phyloP scores from a whole-genome alignment of 2,329 filamentous ascomycete genomes.

The Chaetomiaceae sp. region DNA sequence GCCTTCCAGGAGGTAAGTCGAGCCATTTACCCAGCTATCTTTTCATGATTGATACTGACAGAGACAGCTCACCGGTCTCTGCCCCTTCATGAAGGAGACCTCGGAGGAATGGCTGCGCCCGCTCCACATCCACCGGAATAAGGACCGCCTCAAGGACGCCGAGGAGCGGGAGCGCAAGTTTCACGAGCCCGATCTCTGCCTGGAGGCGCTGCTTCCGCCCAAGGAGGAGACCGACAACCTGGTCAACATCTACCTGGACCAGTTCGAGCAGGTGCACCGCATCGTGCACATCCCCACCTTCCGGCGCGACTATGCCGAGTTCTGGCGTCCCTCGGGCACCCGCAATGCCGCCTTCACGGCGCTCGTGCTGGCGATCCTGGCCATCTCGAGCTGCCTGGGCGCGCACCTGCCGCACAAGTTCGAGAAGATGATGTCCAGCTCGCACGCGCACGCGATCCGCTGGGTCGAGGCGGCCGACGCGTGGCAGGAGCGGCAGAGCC shows the following conservation, averaged over 20 bases:
- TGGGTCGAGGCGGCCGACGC: conserved; percentile 52
- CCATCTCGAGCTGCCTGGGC: conserved; percentile 52
- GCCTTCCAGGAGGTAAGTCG: conserved; percentile 49
- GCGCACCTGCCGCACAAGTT: conserved; percentile 48
- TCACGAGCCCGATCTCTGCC: conserved; percentile 39
- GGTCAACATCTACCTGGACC: conserved; percentile 32
- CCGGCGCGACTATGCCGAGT: conserved; percentile 47
- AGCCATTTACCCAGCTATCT: too few relatives aligned
- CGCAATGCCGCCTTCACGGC: conserved; percentile 50
- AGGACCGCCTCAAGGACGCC: conserved; percentile 49
- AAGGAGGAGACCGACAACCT: conserved; percentile 30
- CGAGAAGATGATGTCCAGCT: conserved; percentile 51
- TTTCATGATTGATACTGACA: too few relatives aligned
- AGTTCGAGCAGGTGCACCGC: conserved; percentile 35
- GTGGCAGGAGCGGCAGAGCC: conserved; percentile 51
- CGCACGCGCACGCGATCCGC: conserved; percentile 48
- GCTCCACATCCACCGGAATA: conserved; percentile 47
- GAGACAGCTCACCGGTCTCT: conserved; percentile 44
- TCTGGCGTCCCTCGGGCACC: conserved; percentile 43
- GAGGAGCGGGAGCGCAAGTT: conserved; percentile 47
- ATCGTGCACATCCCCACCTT: conserved; percentile 56
- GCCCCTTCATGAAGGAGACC: conserved; percentile 56
- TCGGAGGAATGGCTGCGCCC: conserved; percentile 56
- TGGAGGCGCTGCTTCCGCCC: conserved; percentile 42
- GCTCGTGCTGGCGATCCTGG: conserved; percentile 53